These are phyloP conservation scores for Aspergillus conjunctus DNA, from an alignment of 495 filamentous ascomycete species.

Conservation along the genomic window DNA sequence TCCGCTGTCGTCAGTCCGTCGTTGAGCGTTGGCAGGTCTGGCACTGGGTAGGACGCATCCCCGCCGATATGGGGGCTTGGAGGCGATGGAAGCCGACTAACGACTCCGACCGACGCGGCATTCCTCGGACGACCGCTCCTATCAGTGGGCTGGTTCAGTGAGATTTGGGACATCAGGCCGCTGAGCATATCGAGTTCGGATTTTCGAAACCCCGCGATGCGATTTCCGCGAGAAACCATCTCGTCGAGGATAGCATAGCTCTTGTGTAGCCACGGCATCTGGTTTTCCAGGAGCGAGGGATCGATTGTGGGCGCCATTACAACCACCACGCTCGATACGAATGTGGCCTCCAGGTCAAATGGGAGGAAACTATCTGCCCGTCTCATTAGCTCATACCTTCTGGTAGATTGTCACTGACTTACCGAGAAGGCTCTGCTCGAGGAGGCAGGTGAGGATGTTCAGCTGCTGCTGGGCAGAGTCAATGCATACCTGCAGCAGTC, in stretches of 20 bases:
- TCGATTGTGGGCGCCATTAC: slow-evolving; percentile 40
- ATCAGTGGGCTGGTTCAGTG: slow-evolving; percentile 22
- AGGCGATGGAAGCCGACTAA: neutral
- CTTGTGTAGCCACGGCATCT: slow-evolving; percentile 38
- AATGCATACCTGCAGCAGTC: slow-evolving; percentile 44
- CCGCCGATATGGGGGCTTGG: neutral
- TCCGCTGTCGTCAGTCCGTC: slow-evolving; percentile 37
- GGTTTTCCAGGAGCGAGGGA: slow-evolving; percentile 28
- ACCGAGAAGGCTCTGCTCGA: slow-evolving; percentile 46
- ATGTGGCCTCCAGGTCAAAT: slow-evolving; percentile 48
- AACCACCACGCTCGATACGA: slow-evolving; percentile 42
- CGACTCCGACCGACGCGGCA: neutral
- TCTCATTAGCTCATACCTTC: neutral
- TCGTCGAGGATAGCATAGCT: slow-evolving; percentile 43
- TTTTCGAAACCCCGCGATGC: slow-evolving; percentile 40
- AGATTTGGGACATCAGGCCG: slow-evolving; percentile 33
- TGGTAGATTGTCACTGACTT: neutral
- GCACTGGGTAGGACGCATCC: neutral
- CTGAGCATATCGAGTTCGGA: slow-evolving; percentile 44
- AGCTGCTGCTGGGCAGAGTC: slow-evolving; percentile 46
- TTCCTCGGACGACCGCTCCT: neutral
- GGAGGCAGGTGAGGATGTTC: slow-evolving; percentile 40
- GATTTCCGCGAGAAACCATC: slow-evolving; percentile 44
- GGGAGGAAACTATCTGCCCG: slow-evolving; percentile 47
- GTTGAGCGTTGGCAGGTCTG: slow-evolving; percentile 17